Evolutionary conservation across 768 basidiomycete genomes (phyloP), one percentile per base, ranked within the genome.

Genomic region (Lyophyllum semitale): DNA sequence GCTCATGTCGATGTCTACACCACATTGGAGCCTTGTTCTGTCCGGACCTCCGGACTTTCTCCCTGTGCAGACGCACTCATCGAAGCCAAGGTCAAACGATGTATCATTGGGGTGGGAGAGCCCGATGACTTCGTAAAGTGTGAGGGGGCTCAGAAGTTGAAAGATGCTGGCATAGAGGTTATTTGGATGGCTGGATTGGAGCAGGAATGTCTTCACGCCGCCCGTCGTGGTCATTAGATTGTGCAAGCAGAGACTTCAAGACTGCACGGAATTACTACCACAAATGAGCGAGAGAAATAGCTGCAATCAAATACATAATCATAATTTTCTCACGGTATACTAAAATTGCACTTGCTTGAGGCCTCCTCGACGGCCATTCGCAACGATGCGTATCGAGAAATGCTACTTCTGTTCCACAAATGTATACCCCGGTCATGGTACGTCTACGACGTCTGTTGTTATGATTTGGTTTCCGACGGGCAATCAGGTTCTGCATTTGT

Each of bases 361-460:
- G 13, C 53, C 32, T 32, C 30, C 35, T 33, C 42, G 4, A 38
- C 35, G 18, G 29, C 29, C 26, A 32, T 41, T 45, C 41, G 27
- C 59, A 46, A 58, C 67, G 63, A 95, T 97, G 95, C 84, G 94
- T 66, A 89, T 98, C 60, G 96, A 97, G 77, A 95, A 95, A 79
- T 98, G 96, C 70, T 98, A 96, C 70, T 98, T 99, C 72, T 99
- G 96, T 77, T 97, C 94, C 29, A 92, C 91, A 54, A 95, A 82
- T 70, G 90, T 97, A 63, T 99, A 99, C 70, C 97, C 96, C 1
- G 96, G 97, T 11, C 94, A 97, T 66, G 97, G 95, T 88, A 59
- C 53, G 79, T 62, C 11, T 25, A 12, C 18, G 17, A 8, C 42
- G 26, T 25, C 17, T 29, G n/a, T 8, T 20, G 18, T 33, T 3